A percentile compares a stretch with the other conserved stretches of the same genome.
Conservation (phyloP, 192 early-diverging fungal genomes). For the Backusella liffmaniae region DNA sequence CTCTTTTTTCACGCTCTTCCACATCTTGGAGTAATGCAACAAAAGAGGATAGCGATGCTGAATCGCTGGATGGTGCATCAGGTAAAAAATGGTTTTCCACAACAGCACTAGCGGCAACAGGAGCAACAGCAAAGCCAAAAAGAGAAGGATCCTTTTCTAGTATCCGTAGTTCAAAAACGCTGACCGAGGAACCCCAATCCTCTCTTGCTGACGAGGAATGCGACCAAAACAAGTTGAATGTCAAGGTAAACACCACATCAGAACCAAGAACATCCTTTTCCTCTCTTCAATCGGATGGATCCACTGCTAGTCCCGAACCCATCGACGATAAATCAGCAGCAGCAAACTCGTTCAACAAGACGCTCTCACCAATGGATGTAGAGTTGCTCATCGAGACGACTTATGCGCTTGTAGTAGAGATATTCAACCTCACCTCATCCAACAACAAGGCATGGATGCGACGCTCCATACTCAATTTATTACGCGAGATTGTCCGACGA, state of each 20-base stretch:
- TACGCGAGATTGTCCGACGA: conserved; percentile 37
- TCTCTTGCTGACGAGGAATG: background rate
- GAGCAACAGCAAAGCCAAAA: background rate
- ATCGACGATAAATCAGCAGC: background rate
- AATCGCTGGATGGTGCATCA: background rate
- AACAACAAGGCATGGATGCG: conserved; percentile 40
- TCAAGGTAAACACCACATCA: background rate
- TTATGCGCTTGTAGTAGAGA: conserved; percentile 34
- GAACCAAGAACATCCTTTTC: background rate
- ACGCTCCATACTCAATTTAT: conserved; percentile 31
- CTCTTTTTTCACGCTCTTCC: background rate
- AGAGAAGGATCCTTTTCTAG: background rate
- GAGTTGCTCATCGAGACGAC: conserved; percentile 40
- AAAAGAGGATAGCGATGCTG: background rate
- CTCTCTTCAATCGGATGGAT: background rate
- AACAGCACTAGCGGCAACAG: background rate
- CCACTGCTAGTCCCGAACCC: background rate
- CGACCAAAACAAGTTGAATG: background rate
- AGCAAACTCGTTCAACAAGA: background rate
- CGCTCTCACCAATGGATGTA: conserved; percentile 15
- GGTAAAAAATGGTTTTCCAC: conserved; percentile 4
- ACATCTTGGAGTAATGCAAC: background rate
- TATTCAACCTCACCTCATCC: conserved; percentile 31
- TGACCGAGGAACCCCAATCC: background rate
- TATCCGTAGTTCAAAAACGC: background rate